A percentile compares a stretch with the other conserved stretches of the same genome.
These are phyloP conservation scores for Ophiobolus disseminans DNA, from an alignment of 2,329 filamentous ascomycete genomes.

Conservation along the genomic window DNA sequence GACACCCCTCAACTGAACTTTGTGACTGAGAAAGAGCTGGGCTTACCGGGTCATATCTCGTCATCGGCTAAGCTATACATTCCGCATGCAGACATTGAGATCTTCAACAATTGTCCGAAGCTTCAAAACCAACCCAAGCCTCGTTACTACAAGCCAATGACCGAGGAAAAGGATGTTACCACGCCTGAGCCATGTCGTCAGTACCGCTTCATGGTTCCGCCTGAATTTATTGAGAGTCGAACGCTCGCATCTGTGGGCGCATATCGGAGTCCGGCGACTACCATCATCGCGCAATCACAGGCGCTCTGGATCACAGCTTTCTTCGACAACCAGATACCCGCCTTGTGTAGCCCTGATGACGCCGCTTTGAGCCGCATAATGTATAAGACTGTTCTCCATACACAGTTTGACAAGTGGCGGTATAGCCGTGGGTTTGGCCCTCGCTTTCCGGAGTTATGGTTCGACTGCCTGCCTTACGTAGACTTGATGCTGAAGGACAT, in stretches of 20 bases:
- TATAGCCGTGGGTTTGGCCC: constrained; percentile 39
- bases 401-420: constrained; percentile 41
- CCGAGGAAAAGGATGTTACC: constrained; percentile 6
- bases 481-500: constrained; percentile 39
- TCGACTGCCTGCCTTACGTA: constrained; percentile 40
- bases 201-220: constrained; percentile 55
- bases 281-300: constrained; percentile 47
- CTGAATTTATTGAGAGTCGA: constrained; percentile 12
- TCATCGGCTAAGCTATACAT: constrained; percentile 14
- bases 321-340: constrained; percentile 59
- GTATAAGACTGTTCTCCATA: constrained; percentile 39
- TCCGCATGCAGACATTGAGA: constrained; percentile 57
- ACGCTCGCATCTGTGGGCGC: constrained; percentile 50
- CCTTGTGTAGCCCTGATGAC: not conserved
- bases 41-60: constrained; percentile 27
- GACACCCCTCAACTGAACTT: constrained; percentile 61
- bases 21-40: constrained; percentile 37
- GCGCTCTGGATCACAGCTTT: constrained; percentile 65
- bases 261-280: constrained; percentile 47
- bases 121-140: constrained; percentile 59
- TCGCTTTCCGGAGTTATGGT: constrained; percentile 38
- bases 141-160: constrained; percentile 13
- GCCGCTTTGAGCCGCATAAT: constrained; percentile 13
- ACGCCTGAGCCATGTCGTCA: constrained; percentile 50
- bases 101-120: constrained; percentile 61